Evolutionary conservation across 306 rosid species (phyloP), one percentile per base, ranked within the genome.

Genomic region (Gastrolobium villosum): DNA sequence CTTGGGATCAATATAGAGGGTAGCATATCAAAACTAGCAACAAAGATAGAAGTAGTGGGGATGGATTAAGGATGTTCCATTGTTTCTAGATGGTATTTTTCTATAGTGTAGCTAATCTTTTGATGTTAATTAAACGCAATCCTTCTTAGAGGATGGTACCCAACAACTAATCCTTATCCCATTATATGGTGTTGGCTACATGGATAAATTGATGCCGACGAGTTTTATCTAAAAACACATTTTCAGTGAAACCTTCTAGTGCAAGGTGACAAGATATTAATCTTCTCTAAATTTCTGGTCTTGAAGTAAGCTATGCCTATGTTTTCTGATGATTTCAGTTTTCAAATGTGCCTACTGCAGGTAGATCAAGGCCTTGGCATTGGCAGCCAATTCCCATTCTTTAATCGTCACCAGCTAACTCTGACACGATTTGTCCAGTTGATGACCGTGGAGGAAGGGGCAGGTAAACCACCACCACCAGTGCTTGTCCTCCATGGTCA

Each of bases 401-500:
- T 95, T 73, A 95, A 95, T 72, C 97, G 99, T 61, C 98, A 95
- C 87, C 99, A 91, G 88, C 89, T 95, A 72, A 93, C 99, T 3
- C 11, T 93, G 79, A 95, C 99, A 13, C 87, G 83, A 54, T 95
- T 95, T 63, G 2, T 92, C 74, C 98, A 86, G 81, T 80, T 95
- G 89, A 84, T 74, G 82, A 48, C 83, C 5, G 98, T 93, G 34
- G 97, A 93, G 88, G 98, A 95, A 93, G 99, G 97, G 55, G 94
- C 98, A 2, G 94, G 98, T 36, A 93, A 95, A 76, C 79, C 97
- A 49, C 97, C 99, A 52, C 99, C 99, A 6, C 98, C 98, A 1
- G 98, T 93, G 62, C 93, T 95, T 77, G 99, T 95, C 31, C 94
- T 95, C 83, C 99, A 95, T 10, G 91, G 99, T 32, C 99, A 90